Evolutionary conservation across 2,329 filamentous ascomycete genomes (phyloP).

Genomic region (Sporothrix inflata): DNA sequence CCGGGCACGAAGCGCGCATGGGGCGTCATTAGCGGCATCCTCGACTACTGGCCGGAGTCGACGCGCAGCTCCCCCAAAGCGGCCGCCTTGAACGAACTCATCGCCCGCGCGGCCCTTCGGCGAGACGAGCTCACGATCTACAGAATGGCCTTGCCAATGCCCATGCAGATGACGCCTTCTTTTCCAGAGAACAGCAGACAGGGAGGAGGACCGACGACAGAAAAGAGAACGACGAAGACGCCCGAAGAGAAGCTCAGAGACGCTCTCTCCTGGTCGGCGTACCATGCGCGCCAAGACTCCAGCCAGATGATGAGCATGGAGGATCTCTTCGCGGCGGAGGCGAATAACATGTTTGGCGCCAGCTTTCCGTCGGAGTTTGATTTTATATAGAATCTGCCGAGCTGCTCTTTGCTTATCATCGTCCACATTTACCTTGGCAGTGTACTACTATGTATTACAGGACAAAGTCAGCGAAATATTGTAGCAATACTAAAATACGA

Average conservation of each 20-base stretch:
- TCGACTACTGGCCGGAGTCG: slow-evolving; percentile 22
- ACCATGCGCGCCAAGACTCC: slow-evolving; percentile 1
- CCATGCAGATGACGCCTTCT: background rate
- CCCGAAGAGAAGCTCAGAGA: background rate
- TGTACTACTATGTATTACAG: background rate
- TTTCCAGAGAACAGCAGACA: background rate
- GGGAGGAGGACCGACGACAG: background rate
- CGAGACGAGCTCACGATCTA: slow-evolving; percentile 3
- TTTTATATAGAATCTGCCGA: background rate
- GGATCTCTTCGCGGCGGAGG: background rate
- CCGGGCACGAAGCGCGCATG: slow-evolving; percentile 11
- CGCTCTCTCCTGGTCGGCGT: background rate
- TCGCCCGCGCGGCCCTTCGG: background rate
- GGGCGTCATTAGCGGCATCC: slow-evolving; percentile 18
- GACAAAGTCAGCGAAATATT: background rate
- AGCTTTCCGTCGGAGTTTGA: background rate
- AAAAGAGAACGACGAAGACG: background rate
- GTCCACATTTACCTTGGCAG: background rate
- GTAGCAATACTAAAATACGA: background rate
- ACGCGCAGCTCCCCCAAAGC: slow-evolving; percentile 22
- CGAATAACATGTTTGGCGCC: slow-evolving; percentile 9
- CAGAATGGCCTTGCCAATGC: background rate
- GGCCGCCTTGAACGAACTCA: slow-evolving; percentile 6
- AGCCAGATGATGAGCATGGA: background rate
- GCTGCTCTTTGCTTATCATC: background rate